Percentiles rank a stretch among this genome's conserved stretches.
phyloP scores from a whole-genome alignment of 129 eudicot species.

The Tagetes erecta region DNA sequence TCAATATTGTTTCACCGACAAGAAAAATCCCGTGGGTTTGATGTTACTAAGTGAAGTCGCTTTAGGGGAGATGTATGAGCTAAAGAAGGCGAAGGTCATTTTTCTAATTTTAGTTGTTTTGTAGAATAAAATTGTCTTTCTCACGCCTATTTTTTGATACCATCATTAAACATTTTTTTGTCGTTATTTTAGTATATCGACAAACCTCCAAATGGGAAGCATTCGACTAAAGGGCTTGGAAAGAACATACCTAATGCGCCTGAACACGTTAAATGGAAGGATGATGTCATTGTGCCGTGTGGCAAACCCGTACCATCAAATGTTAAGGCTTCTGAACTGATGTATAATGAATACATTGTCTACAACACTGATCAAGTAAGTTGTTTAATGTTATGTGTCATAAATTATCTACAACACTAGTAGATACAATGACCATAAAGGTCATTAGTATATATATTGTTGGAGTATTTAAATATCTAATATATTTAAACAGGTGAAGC shows the following conservation, averaged over 20 bases:
- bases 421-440: neutral
- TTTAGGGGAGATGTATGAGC: constrained; percentile 80
- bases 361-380: constrained; percentile 93
- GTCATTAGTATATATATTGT: neutral
- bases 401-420: neutral
- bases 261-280: constrained; percentile 77
- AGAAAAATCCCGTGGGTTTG: constrained; percentile 80
- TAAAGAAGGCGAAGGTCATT: constrained; percentile 70
- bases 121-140: neutral
- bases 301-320: constrained; percentile 84
- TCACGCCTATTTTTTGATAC: neutral
- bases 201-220: constrained; percentile 91
- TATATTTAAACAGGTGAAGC: constrained; percentile 63
- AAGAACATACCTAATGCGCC: constrained; percentile 70
- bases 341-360: constrained; percentile 94
- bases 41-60: constrained; percentile 97
- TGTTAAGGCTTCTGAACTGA: constrained; percentile 67
- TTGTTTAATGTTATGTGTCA: neutral
- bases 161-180: neutral
- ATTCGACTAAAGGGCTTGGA: constrained; percentile 97
- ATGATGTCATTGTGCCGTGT: constrained; percentile 89
- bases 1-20: constrained; percentile 88
- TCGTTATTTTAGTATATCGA: constrained; percentile 66
- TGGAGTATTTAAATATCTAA: neutral
- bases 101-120: neutral